Conservation (phyloP, 2,329 filamentous ascomycete species). For the Sporothrix curviconia region DNA sequence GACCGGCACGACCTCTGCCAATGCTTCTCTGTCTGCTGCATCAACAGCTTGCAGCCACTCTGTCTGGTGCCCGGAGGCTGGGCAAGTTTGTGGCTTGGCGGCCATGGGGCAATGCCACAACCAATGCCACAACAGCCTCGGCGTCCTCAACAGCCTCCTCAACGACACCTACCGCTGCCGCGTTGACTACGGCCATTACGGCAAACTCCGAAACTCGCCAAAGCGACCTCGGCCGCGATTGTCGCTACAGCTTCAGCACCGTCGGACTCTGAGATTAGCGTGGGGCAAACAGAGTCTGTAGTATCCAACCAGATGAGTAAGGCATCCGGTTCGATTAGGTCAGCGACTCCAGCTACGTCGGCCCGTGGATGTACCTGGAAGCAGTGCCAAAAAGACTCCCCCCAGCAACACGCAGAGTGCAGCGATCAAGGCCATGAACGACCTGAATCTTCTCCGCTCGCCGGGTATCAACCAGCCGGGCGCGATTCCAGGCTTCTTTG, state of each 20-base stretch:
- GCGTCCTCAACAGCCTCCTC: too few species aligned
- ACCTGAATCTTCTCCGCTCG: slow-evolving; percentile 38
- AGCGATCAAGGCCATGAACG: slow-evolving; percentile 24
- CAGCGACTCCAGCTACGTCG: not conserved
- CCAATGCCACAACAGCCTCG: too few species aligned
- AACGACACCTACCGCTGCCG: not conserved
- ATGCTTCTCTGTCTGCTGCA: slow-evolving; percentile 15
- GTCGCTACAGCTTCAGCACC: not conserved
- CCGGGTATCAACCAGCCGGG: slow-evolving; percentile 76
- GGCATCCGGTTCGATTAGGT: not conserved
- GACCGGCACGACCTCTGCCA: not conserved
- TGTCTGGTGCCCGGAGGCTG: slow-evolving; percentile 9
- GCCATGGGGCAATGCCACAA: slow-evolving; percentile 37
- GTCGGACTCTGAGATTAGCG: not conserved
- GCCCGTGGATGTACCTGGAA: not conserved
- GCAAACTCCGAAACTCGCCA: not conserved
- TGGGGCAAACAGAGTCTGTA: not conserved
- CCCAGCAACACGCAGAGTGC: too few species aligned
- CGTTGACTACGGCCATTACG: too few species aligned
- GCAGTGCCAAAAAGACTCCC: not conserved
- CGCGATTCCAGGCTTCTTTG: slow-evolving; percentile 63
- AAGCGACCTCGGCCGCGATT: not conserved
- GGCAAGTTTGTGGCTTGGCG: slow-evolving; percentile 30
- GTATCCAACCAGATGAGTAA: not conserved
- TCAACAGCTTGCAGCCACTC: not conserved